Base-by-base conservation (phyloP, 768 basidiomycete species). In the Lactifluus rugatus region DNA sequence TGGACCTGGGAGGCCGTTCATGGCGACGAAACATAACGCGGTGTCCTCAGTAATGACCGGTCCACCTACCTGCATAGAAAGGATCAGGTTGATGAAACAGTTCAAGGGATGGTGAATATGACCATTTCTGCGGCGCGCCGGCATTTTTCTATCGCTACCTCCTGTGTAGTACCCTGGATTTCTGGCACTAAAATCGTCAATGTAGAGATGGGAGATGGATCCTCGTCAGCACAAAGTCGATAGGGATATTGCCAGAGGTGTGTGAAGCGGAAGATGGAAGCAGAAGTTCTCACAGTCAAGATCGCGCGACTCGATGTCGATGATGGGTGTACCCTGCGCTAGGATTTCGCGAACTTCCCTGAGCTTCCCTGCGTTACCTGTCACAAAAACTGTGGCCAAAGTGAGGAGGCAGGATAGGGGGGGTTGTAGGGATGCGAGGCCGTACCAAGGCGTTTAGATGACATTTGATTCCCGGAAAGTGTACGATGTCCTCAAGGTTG, bases 321-420 rank as follows among this genome's bases (percentile, higher is more conserved):
- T 81, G 9, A 97, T 81, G 9, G 85, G 81, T n/a, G 77, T 70
- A 16, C 82, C 82, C 14, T 80, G 73, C 0, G 78, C 79, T 17
- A 98, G 77, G 68, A 98, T 97, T 32, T 81, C 80, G 65, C 82
- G 81, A 60, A 94, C 92, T 73, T 98, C 95, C 58, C 77, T 79
- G 26, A 98, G 76, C 70, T 98, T 98, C 75, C 93, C 92, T 19
- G 84, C 81, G 69, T 98, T 97, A 26, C 93, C 91, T 0, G 95
- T 97, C 17, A 97, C 92, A 70, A 97, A 96, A 25, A 87, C 93
- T 95, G 55, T 39, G 5, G 36, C n/a, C 16, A 25, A 28, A 28
- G 28, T 28, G 28, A 7, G n/a, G n/a, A n/a, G n/a, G n/a, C n/a
- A n/a, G n/a, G n/a, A n/a, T n/a, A n/a, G n/a, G n/a, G n/a, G n/a